Evolutionary conservation across 2,329 filamentous ascomycete species (phyloP), one percentile per base, ranked within the genome.

Genomic region (Fusarium veterinarium): DNA sequence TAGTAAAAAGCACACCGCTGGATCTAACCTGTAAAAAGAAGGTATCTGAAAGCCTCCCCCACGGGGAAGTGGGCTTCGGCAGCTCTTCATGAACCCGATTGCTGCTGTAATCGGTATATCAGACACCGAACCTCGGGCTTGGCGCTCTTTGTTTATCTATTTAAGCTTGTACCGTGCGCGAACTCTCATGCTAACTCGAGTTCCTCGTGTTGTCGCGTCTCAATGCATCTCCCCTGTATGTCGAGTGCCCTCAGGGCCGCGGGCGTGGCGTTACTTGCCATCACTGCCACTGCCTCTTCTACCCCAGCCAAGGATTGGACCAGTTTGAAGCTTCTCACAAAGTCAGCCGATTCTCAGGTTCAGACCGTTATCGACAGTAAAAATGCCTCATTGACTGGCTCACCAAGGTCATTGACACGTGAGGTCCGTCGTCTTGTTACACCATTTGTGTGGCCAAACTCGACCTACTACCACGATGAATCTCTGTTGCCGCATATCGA

Each of bases 111-210:
- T 67, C 65, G 65, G 65, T 55, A 49, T 38, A 33, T 46, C 19
- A 38, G 46, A 10, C 28, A n/a, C 65, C 65, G 65, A 68, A 53
- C 65, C 65, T 38, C 52, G 63, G 65, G 41, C 65, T 68, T 68
- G 64, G 64, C 65, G 55, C 17, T 19, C 3, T 11, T 10, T 23
- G n/a, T 20, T 20, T 6, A 17, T 12, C 14, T 55, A 63, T 63
- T 44, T 68, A 68, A 68, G 40, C 25, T 30, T 5, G 14, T 2
- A 8, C 1, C 3, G 8, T 17, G 13, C 40, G 1, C n/a, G 6
- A 6, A n/a, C 4, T 46, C 9, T 35, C 25, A 25, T 25, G 25
- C 25, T 6, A 25, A 25, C 25, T 25, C 11, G 11, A 11, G 16
- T 37, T 13, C 8, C 4, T 6, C 6, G 30, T 8, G 8, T 30